Conservation (phyloP, 768 basidiomycete genomes). For the Neoboletus magnificus region DNA sequence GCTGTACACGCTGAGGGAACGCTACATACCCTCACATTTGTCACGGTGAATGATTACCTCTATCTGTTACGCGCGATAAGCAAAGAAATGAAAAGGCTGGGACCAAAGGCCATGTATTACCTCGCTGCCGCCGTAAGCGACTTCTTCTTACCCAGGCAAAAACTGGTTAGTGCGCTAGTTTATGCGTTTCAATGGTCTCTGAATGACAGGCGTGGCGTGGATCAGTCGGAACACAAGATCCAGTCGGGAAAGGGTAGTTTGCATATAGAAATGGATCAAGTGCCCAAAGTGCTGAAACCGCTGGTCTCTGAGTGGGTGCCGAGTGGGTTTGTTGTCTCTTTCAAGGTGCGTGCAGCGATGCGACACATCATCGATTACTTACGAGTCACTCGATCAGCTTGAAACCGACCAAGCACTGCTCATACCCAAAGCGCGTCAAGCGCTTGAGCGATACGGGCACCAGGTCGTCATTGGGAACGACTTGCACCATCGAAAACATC, state of each 20-base stretch:
- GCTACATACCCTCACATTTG: conserved; percentile 83
- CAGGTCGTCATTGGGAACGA: conserved; percentile 97
- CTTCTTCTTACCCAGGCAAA: conserved; percentile 91
- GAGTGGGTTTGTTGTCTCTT: conserved; percentile 90
- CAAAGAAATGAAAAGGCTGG: conserved; percentile 67
- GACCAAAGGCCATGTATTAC: conserved; percentile 84
- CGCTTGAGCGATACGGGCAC: conserved; percentile 92
- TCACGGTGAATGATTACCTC: conserved; percentile 94
- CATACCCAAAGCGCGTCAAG: conserved; percentile 84
- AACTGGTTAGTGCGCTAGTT: conserved; percentile 61
- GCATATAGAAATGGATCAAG: conserved; percentile 97
- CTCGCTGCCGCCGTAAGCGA: conserved; percentile 98
- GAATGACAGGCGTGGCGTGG: neutral
- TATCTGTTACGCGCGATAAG: conserved; percentile 85
- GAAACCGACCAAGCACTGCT: conserved; percentile 86
- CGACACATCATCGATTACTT: neutral
- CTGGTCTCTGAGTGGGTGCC: conserved; percentile 93
- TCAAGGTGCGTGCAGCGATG: conserved; percentile 66
- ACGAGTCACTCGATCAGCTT: conserved; percentile 49
- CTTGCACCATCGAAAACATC: conserved; percentile 84
- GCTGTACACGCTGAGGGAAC: conserved; percentile 68
- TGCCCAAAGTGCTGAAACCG: conserved; percentile 92
- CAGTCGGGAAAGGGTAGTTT: conserved; percentile 94
- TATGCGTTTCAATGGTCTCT: neutral
- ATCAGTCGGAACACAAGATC: conserved; percentile 95